phyloP scores from a whole-genome alignment of 73 alveolate genomes.

The Paramecium bursaria region DNA sequence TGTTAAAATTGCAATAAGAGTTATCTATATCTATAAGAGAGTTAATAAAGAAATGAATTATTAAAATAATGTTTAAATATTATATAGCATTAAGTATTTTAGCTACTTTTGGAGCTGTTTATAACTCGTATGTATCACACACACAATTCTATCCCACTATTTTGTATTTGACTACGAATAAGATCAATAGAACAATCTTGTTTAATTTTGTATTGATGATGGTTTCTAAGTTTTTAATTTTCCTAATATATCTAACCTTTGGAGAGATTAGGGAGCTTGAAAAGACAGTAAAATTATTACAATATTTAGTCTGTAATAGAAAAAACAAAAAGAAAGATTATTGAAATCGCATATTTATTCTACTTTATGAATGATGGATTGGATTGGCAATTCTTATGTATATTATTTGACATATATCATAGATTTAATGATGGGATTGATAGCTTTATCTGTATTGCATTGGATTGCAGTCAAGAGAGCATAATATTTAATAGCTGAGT shows the following conservation, averaged over 20 bases:
- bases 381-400: constrained; percentile 50
- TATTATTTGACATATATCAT: no score
- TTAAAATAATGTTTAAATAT: constrained; percentile 30
- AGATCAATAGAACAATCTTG: constrained; percentile 38
- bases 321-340: constrained; percentile 22
- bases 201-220: constrained; percentile 11
- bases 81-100: constrained; percentile 15
- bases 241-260: background rate
- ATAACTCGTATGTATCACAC: background rate
- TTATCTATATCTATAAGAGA: constrained; percentile 15
- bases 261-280: constrained; percentile 35
- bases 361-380: background rate
- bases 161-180: constrained; percentile 24
- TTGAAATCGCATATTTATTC: constrained; percentile 51
- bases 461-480: constrained; percentile 39
- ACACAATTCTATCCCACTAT: constrained; percentile 9
- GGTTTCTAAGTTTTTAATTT: background rate
- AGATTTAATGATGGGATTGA: constrained; percentile 30
- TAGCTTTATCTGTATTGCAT: constrained; percentile 30
- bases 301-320: constrained; percentile 19
- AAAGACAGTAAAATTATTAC: background rate
- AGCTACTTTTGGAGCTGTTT: constrained; percentile 19
- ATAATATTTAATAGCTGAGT: constrained; percentile 10
- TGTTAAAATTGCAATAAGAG: constrained; percentile 30
- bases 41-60: background rate